Evolutionary conservation across 2,329 filamentous ascomycete genomes (phyloP).

Genomic region (Alternaria gansuensis): DNA sequence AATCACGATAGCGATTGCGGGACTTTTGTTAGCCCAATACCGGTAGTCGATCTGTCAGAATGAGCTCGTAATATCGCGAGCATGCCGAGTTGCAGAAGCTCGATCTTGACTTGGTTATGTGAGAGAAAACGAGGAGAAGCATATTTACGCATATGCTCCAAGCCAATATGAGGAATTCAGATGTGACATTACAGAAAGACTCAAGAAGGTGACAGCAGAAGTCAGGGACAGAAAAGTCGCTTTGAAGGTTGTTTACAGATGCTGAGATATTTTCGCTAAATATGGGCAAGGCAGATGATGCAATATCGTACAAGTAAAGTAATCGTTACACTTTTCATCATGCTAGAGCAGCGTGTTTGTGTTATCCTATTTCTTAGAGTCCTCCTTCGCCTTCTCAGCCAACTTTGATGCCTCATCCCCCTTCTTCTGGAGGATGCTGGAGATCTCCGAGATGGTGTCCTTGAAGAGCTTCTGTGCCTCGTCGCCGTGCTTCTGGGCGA

Average conservation of each 20-base stretch:
- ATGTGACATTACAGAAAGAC: not conserved
- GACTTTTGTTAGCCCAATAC: too few relatives aligned
- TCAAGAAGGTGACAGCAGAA: not conserved
- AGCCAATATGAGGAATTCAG: not conserved
- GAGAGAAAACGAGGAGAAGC: too few relatives aligned
- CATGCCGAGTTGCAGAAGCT: too few relatives aligned
- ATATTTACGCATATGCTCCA: too few relatives aligned
- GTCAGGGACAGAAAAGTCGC: not conserved
- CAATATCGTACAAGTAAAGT: slow-evolving; percentile 19
- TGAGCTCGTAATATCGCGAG: too few relatives aligned
- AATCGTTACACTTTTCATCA: slow-evolving; percentile 6
- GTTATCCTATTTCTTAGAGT: slow-evolving; percentile 44
- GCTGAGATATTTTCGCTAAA: slow-evolving; percentile 5
- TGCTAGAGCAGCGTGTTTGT: not conserved
- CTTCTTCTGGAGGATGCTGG: slow-evolving; percentile 48
- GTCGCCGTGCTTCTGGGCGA: slow-evolving; percentile 72
- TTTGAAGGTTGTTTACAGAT: not conserved
- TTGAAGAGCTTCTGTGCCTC: slow-evolving; percentile 75
- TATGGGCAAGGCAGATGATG: slow-evolving; percentile 16
- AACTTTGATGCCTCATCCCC: slow-evolving; percentile 44
- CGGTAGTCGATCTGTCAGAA: too few relatives aligned
- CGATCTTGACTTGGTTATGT: too few relatives aligned
- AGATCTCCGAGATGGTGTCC: slow-evolving; percentile 60
- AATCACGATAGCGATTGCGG: too few relatives aligned
- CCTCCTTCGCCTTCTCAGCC: slow-evolving; percentile 49